These are phyloP conservation scores for Ceratocystis lukuohia DNA, from an alignment of 2,329 filamentous ascomycete species.

Conservation along the genomic window DNA sequence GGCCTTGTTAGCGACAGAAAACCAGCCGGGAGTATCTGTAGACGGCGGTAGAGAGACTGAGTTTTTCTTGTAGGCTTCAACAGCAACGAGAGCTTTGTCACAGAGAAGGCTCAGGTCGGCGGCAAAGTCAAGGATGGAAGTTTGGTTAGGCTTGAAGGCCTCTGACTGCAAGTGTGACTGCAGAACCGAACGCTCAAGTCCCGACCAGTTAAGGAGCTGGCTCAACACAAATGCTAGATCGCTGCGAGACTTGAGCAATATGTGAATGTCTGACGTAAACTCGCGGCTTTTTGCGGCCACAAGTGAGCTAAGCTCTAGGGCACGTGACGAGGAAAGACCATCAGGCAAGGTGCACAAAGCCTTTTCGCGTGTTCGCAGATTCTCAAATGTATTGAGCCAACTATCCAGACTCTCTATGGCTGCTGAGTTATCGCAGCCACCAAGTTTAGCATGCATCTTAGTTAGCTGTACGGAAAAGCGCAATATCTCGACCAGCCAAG, in stretches of 20 bases:
- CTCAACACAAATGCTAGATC: slow-evolving; percentile 50
- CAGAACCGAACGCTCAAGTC: slow-evolving; percentile 24
- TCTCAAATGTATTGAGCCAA: slow-evolving; percentile 38
- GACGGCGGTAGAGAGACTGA: slow-evolving; percentile 42
- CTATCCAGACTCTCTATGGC: slow-evolving; percentile 35
- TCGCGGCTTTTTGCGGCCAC: slow-evolving; percentile 28
- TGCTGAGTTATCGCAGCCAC: slow-evolving; percentile 35
- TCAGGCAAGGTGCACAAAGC: slow-evolving; percentile 37
- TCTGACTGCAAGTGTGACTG: slow-evolving; percentile 20
- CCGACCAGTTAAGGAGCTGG: slow-evolving; percentile 54
- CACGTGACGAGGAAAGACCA: slow-evolving; percentile 34
- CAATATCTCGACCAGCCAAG: slow-evolving; percentile 60
- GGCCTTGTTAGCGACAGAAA: slow-evolving; percentile 13
- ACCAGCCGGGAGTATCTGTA: slow-evolving; percentile 48
- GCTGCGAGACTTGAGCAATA: slow-evolving; percentile 32
- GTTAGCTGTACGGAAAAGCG: slow-evolving; percentile 48
- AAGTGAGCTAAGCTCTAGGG: slow-evolving; percentile 26
- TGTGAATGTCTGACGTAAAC: slow-evolving; percentile 32
- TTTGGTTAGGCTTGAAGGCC: slow-evolving; percentile 10
- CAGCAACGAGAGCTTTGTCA: slow-evolving; percentile 63
- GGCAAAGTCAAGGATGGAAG: slow-evolving; percentile 34
- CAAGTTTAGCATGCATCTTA: slow-evolving; percentile 53
- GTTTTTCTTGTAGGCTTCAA: slow-evolving; percentile 56
- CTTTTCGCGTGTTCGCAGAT: slow-evolving; percentile 31
- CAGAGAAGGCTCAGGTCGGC: slow-evolving; percentile 48